Evolutionary conservation across 345 rosid genomes (phyloP), one percentile per base, ranked within the genome.

Genomic region (Acer yangbiense): DNA sequence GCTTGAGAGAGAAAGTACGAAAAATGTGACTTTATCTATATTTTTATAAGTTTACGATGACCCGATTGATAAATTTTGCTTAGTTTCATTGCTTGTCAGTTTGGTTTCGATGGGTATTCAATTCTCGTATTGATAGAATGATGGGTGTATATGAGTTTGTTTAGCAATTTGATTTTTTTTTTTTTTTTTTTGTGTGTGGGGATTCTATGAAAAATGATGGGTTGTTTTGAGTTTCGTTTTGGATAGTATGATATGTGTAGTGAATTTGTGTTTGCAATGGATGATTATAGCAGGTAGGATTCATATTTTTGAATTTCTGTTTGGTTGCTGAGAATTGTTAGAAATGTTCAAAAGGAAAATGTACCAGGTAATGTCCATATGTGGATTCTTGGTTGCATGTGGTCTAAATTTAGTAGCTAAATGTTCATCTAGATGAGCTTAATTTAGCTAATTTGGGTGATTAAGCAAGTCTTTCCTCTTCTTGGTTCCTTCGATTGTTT

Each of bases 1-100:
- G 72, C 60, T 83, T 93, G 94, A 88, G 92, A 65, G 97, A 90
- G 75, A 88, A 92, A 92, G 97, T 93, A 68, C 89, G 96, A 77
- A 72, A 86, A 80, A 93, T 95, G 99, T 93, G 88, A 74, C 92
- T 50, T 17, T 46, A 23, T 23, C 25, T 23, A 46, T 46, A 10
- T 44, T 44, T 1, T 44, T 44, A 44, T 44, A 8, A 1, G 35
- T 44, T 9, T 55, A 17, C 25, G 63, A 6, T 52, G 5, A 7
- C 18, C 41, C 20, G 32, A 71, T 73, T 72, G 35, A 3, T 41
- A 14, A 5, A 29, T 29, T 10, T 65, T 25, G 35, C 62, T 69
- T 6, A 14, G 14, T 18, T 32, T 71, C 1, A 41, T 46, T 39
- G 21, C 11, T 43, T 60, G 43, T 46, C n/a, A 41, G 18, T 18